A percentile compares a stretch with the other conserved stretches of the same genome.
phyloP scores from a whole-genome alignment of 306 rosid genomes.

The Cucumis melo region DNA sequence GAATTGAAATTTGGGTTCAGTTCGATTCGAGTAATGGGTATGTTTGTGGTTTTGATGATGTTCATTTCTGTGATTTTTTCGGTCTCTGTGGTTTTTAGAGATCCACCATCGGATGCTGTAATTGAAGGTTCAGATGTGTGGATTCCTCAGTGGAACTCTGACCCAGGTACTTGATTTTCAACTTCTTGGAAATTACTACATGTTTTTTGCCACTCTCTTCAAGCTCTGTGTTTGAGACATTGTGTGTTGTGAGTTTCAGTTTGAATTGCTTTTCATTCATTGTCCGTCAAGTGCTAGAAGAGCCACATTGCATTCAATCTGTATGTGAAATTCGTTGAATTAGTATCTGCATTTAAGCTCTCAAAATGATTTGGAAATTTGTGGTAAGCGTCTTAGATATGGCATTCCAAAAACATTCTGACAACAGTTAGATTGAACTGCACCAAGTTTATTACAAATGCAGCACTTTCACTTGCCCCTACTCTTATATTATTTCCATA shows the following conservation, averaged over 20 bases:
- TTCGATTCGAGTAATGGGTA: constrained; percentile 43
- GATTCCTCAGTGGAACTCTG: constrained; percentile 13
- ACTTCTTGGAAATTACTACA: neutral
- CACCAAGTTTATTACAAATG: neutral
- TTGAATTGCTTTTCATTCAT: neutral
- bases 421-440: neutral
- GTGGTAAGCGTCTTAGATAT: neutral
- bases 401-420: neutral
- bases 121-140: constrained; percentile 14
- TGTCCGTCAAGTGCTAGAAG: neutral
- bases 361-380: neutral
- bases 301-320: neutral
- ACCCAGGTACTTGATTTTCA: constrained; percentile 22
- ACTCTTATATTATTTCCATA: neutral
- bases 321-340: neutral
- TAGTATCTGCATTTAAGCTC: neutral
- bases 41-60: constrained; percentile 43
- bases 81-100: constrained; percentile 50
- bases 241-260: neutral
- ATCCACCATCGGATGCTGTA: constrained; percentile 64
- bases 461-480: neutral
- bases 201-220: neutral
- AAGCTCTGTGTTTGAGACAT: neutral
- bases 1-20: constrained; percentile 21
- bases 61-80: constrained; percentile 65